phyloP scores from a whole-genome alignment of 768 basidiomycete genomes.

The Solioccasus polychromus region DNA sequence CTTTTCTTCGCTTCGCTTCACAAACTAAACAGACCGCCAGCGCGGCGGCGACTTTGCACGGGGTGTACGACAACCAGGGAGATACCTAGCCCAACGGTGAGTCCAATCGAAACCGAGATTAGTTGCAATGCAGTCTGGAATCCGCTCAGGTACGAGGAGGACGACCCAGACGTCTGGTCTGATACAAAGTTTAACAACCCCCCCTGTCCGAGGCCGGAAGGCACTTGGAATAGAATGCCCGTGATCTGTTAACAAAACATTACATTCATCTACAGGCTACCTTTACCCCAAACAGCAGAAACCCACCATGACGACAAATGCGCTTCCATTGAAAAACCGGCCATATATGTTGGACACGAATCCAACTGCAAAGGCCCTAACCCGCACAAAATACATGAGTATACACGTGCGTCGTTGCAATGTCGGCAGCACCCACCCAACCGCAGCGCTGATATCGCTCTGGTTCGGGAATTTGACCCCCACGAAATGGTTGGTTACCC shows the following conservation, averaged over 20 bases:
- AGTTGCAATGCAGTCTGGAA: constrained; percentile 77
- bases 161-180: constrained; percentile 49
- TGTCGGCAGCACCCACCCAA: constrained; percentile 45
- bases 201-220: constrained; percentile 76
- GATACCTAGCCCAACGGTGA: constrained; percentile 78
- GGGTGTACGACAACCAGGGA: constrained; percentile 66
- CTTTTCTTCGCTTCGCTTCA: constrained; percentile 19
- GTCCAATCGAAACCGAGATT: constrained; percentile 71
- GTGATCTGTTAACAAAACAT: constrained; percentile 45
- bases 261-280: neutral
- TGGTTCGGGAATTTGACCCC: constrained; percentile 59
- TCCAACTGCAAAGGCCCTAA: constrained; percentile 76
- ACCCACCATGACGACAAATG: constrained; percentile 79
- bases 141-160: constrained; percentile 59
- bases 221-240: constrained; percentile 82
- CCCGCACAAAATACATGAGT: neutral
- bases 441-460: constrained; percentile 74
- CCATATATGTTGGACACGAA: constrained; percentile 76
- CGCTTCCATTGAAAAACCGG: constrained; percentile 66
- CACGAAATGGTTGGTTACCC: constrained; percentile 73
- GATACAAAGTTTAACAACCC: constrained; percentile 73
- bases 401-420: neutral
- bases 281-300: neutral
- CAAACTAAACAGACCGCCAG: constrained; percentile 63
- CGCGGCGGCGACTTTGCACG: constrained; percentile 53